These are phyloP conservation scores for Microstroma glucosiphilum DNA, from an alignment of 1,284 basidiomycete species.

Conservation along the genomic window DNA sequence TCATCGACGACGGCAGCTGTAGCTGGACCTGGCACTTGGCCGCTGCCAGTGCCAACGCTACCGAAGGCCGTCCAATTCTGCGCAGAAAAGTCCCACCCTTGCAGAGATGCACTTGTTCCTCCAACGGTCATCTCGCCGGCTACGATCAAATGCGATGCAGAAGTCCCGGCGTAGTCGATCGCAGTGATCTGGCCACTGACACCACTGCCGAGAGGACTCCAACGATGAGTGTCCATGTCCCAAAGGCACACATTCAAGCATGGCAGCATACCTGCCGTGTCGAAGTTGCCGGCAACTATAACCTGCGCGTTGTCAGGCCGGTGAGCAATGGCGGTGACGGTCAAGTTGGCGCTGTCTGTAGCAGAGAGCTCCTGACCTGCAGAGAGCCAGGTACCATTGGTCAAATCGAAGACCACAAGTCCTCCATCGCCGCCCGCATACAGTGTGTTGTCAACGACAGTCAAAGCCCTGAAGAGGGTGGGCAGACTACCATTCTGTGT, in stretches of 20 bases:
- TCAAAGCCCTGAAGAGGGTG: constrained; percentile 59
- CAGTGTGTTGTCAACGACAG: constrained; percentile 35
- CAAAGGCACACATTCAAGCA: constrained; percentile 78
- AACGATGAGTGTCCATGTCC: constrained; percentile 64
- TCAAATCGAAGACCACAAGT: constrained; percentile 34
- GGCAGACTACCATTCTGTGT: constrained; percentile 52
- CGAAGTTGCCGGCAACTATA: constrained; percentile 79
- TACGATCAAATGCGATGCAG: constrained; percentile 41
- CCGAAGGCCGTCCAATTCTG: constrained; percentile 60
- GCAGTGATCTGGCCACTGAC: constrained; percentile 74
- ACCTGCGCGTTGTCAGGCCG: constrained; percentile 64
- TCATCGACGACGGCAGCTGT: constrained; percentile 80
- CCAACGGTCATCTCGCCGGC: constrained; percentile 67
- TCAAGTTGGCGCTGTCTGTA: constrained; percentile 53
- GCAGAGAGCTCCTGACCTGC: constrained; percentile 27
- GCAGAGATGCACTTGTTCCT: constrained; percentile 63
- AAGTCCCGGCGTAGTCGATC: constrained; percentile 62
- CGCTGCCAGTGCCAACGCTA: constrained; percentile 60
- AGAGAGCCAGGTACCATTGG: constrained; percentile 28
- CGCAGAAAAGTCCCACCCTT: constrained; percentile 65
- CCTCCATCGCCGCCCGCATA: constrained; percentile 45
- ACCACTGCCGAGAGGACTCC: constrained; percentile 74
- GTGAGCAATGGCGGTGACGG: constrained; percentile 68
- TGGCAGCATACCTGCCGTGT: constrained; percentile 65
- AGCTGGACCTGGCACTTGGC: constrained; percentile 75